phyloP scores from a whole-genome alignment of 2,329 filamentous ascomycete species.

The Pseudovirgaria hyperparasitica region DNA sequence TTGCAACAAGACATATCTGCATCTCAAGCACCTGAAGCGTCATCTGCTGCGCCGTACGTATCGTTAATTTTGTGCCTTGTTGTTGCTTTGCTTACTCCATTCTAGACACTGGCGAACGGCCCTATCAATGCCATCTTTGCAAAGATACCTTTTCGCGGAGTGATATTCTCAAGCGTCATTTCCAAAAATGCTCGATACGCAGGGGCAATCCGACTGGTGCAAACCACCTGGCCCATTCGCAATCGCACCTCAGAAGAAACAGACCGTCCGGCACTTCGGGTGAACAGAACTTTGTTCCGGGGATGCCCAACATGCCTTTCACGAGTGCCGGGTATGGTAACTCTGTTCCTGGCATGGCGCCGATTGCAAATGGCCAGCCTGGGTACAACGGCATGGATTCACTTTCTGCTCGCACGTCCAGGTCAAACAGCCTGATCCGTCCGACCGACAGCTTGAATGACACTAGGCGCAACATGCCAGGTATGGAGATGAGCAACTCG shows the following conservation, averaged over 20 bases:
- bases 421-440: slow-evolving; percentile 36
- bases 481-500: too few relatives aligned
- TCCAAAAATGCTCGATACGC: slow-evolving; percentile 96
- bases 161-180: slow-evolving; percentile 97
- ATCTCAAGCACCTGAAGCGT: slow-evolving; percentile 94
- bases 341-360: slow-evolving; percentile 16
- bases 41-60: slow-evolving; percentile 90
- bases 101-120: slow-evolving; percentile 88
- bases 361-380: slow-evolving; percentile 17
- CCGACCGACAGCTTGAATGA: too few relatives aligned
- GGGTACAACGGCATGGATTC: slow-evolving; percentile 24
- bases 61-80: slow-evolving; percentile 4
- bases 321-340: slow-evolving; percentile 10
- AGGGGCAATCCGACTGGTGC: slow-evolving; percentile 91
- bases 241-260: slow-evolving; percentile 72
- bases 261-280: slow-evolving; percentile 15
- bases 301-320: background rate
- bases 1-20: slow-evolving; percentile 95
- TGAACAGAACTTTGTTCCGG: slow-evolving; percentile 21
- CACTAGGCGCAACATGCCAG: too few relatives aligned
- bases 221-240: slow-evolving; percentile 86
- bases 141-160: slow-evolving; percentile 96
- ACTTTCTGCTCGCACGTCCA: slow-evolving; percentile 34
- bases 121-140: slow-evolving; percentile 96
- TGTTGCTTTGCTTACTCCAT: slow-evolving; percentile 19